These are phyloP conservation scores for Carpinus fangiana DNA, from an alignment of 306 rosid species.

Conservation along the genomic window DNA sequence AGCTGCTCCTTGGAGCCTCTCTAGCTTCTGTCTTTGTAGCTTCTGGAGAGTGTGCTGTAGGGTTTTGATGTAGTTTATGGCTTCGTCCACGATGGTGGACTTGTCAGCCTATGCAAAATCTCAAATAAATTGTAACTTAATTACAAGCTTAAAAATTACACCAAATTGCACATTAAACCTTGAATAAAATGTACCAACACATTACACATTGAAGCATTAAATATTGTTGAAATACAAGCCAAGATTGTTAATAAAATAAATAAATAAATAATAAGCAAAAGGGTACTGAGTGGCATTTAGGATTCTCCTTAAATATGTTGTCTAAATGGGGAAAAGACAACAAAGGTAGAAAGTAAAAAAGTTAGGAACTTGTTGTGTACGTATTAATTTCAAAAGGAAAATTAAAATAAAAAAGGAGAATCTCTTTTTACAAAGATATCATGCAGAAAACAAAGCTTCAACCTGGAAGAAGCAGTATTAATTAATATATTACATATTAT, in stretches of 20 bases:
- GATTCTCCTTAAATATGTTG: neutral
- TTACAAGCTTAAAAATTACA: neutral
- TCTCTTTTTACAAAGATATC: neutral
- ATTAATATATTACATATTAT: no score
- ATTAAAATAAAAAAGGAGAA: neutral
- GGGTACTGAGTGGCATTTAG: neutral
- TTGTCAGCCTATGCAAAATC: conserved; percentile 49
- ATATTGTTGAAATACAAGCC: neutral
- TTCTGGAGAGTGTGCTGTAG: conserved; percentile 41
- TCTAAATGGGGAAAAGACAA: neutral
- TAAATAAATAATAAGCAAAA: neutral
- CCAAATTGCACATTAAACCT: neutral
- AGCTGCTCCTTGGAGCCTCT: conserved; percentile 32
- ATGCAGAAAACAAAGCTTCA: neutral
- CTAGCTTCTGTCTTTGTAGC: conserved; percentile 52
- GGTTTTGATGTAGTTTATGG: conserved; percentile 50
- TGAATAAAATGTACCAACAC: neutral
- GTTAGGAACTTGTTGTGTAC: neutral
- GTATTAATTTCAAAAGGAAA: neutral
- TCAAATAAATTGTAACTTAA: neutral
- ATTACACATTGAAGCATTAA: neutral
- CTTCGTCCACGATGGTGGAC: conserved; percentile 71
- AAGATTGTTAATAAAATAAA: neutral
- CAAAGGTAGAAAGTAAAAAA: neutral
- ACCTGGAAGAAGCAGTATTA: no score